Evolutionary conservation across 108 stramenopile genomes (phyloP).

Genomic region (Nitzschia putrida): DNA sequence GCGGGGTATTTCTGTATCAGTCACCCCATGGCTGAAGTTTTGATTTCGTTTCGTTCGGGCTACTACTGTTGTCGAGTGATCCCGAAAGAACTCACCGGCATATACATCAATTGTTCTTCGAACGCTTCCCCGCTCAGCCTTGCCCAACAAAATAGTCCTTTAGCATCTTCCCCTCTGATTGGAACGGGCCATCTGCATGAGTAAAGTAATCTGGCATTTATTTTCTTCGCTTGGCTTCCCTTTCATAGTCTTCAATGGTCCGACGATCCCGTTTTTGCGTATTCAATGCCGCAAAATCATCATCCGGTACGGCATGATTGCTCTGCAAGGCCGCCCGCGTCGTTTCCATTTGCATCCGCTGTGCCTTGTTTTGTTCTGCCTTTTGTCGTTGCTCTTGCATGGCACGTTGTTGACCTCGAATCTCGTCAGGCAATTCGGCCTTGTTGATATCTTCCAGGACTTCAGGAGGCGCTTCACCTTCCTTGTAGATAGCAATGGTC

Average conservation of each 20-base stretch:
- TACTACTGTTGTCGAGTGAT: too few relatives aligned
- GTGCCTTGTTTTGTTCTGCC: conserved; percentile 48
- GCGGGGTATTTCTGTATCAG: too few relatives aligned
- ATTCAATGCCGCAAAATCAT: conserved; percentile 66
- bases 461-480: conserved; percentile 76
- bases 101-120: too few relatives aligned
- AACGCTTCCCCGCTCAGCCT: too few relatives aligned
- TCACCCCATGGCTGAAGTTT: too few relatives aligned
- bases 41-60: too few relatives aligned
- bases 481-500: conserved; percentile 76
- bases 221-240: conserved; percentile 36
- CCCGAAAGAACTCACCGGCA: too few relatives aligned
- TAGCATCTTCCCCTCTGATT: too few relatives aligned
- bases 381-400: conserved; percentile 55
- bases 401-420: conserved; percentile 63
- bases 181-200: too few relatives aligned
- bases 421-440: conserved; percentile 82
- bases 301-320: conserved; percentile 30
- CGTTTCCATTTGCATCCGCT: conserved; percentile 40
- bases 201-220: neutral
- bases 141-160: too few relatives aligned
- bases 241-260: conserved; percentile 83
- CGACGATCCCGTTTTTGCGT: conserved; percentile 79
- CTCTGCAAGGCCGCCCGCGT: conserved; percentile 5
- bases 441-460: conserved; percentile 79